phyloP scores from a whole-genome alignment of 1,284 basidiomycete genomes.

The Kwoniella shivajii region DNA sequence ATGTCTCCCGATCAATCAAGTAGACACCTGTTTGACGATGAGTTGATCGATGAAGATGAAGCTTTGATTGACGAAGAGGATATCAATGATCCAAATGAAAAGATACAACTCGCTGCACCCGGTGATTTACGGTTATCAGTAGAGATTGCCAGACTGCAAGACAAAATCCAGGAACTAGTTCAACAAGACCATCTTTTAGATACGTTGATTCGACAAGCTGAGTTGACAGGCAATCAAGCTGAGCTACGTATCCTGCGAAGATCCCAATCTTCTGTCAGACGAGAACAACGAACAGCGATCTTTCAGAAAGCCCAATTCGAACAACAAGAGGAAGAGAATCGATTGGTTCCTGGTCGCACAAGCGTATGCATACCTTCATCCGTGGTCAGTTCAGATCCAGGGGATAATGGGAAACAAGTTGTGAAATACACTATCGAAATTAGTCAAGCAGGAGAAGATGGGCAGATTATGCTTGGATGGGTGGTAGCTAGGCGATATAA shows the following conservation, averaged over 20 bases:
- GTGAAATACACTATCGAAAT: conserved; percentile 92
- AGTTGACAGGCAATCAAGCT: conserved; percentile 83
- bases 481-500: conserved; percentile 88
- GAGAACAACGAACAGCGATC: conserved; percentile 78
- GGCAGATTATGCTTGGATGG: conserved; percentile 79
- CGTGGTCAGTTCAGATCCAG: conserved; percentile 69
- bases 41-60: conserved; percentile 52
- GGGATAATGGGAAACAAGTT: conserved; percentile 71
- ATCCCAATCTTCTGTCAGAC: conserved; percentile 75
- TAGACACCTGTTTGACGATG: conserved; percentile 51
- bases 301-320: conserved; percentile 91
- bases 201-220: conserved; percentile 87
- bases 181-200: conserved; percentile 81
- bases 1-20: conserved; percentile 11
- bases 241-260: conserved; percentile 79
- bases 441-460: conserved; percentile 76
- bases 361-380: conserved; percentile 75
- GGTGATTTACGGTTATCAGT: conserved; percentile 82
- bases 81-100: conserved; percentile 41
- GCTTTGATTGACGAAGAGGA: conserved; percentile 56
- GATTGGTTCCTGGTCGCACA: conserved; percentile 76
- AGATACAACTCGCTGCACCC: conserved; percentile 73
- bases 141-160: conserved; percentile 74
- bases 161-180: conserved; percentile 73
- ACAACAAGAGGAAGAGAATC: conserved; percentile 82